Conservation (phyloP, 257 asterid species). For the Lycium barbarum region DNA sequence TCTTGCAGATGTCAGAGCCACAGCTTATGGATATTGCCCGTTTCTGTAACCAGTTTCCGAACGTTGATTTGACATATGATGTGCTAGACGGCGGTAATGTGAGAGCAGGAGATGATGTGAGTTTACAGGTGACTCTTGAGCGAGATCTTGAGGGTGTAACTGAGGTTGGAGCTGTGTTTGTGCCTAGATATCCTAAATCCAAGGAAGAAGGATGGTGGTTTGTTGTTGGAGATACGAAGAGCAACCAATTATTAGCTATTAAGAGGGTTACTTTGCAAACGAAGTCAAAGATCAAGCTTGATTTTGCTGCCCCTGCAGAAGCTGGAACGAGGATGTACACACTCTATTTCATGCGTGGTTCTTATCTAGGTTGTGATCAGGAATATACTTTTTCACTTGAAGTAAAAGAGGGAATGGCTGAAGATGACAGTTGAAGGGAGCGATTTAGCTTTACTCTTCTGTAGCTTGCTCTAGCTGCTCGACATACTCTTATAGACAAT, state of each 20-base stretch:
- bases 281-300: constrained; percentile 44
- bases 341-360: constrained; percentile 49
- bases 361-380: constrained; percentile 57
- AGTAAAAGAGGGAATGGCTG: constrained; percentile 36
- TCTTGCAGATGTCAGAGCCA: constrained; percentile 46
- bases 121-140: constrained; percentile 45
- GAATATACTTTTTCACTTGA: constrained; percentile 48
- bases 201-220: constrained; percentile 63
- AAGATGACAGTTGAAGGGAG: constrained; percentile 27
- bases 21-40: constrained; percentile 51
- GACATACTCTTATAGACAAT: not conserved
- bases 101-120: constrained; percentile 42
- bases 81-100: constrained; percentile 38
- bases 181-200: constrained; percentile 48
- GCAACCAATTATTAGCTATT: constrained; percentile 47
- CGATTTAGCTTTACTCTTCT: not conserved
- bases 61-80: constrained; percentile 47
- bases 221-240: constrained; percentile 48
- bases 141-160: constrained; percentile 50
- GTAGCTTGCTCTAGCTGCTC: not conserved
- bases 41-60: constrained; percentile 50
- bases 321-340: constrained; percentile 42
- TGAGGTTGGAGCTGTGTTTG: constrained; percentile 51
- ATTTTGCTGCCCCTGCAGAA: constrained; percentile 49
- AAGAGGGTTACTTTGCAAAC: constrained; percentile 50